Evolutionary conservation across 2,329 filamentous ascomycete genomes (phyloP).

Genomic region (Chrysosphaeria jannelii): DNA sequence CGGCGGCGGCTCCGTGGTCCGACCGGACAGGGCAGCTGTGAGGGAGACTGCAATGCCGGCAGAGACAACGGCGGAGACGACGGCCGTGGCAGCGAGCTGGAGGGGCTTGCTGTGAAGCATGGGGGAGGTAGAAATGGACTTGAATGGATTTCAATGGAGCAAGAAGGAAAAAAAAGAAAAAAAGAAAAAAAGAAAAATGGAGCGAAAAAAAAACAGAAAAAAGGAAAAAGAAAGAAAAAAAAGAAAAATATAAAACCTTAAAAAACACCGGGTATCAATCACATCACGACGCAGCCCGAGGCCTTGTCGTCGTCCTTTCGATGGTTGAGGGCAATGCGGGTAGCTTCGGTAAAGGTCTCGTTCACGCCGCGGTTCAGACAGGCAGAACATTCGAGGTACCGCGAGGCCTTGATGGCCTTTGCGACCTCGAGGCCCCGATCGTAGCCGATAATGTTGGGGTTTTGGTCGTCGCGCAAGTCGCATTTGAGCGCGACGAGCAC

Average conservation of each 20-base stretch:
- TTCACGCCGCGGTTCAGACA: conserved; percentile 97
- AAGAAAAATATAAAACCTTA: background rate
- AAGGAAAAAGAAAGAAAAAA: background rate
- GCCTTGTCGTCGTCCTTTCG: conserved; percentile 29
- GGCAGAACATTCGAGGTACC: conserved; percentile 93
- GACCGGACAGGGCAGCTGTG: background rate
- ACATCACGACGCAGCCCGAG: background rate
- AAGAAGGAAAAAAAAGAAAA: background rate
- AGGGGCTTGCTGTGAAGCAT: conserved; percentile 13
- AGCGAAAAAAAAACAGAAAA: background rate
- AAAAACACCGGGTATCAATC: background rate
- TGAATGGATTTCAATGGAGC: background rate
- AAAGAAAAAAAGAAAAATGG: background rate
- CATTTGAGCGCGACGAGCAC: conserved; percentile 92
- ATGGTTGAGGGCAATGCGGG: conserved; percentile 61
- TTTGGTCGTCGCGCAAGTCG: conserved; percentile 55
- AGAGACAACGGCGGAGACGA: conserved; percentile 28
- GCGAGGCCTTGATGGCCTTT: conserved; percentile 65
- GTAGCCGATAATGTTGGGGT: conserved; percentile 63
- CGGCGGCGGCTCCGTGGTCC: conserved; percentile 19
- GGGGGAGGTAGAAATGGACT: background rate
- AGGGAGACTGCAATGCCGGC: no score
- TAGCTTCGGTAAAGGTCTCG: conserved; percentile 93
- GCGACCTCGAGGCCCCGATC: conserved; percentile 77
- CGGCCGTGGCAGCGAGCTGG: conserved; percentile 41